Evolutionary conservation across 2,329 filamentous ascomycete species (phyloP).

Genomic region (Trichoderma koningii): DNA sequence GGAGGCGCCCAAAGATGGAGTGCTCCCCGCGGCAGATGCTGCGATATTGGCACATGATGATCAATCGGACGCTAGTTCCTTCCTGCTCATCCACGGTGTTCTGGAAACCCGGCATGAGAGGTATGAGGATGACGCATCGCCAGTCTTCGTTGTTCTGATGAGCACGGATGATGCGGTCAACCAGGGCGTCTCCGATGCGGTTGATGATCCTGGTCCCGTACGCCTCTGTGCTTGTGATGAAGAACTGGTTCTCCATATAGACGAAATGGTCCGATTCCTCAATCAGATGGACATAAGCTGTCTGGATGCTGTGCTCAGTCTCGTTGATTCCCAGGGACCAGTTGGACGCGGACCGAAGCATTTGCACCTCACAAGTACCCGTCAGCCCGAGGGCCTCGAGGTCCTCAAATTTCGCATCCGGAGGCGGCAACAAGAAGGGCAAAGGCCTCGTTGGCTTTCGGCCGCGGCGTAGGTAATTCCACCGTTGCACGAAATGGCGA

Average conservation of each 20-base stretch:
- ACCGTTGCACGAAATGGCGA: conserved; percentile 93
- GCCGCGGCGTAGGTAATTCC: conserved; percentile 94
- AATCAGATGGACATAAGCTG: conserved; percentile 92
- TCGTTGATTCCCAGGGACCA: conserved; percentile 92
- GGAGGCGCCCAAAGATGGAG: conserved; percentile 87
- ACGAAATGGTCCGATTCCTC: conserved; percentile 95
- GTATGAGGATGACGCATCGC: conserved; percentile 87
- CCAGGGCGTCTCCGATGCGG: conserved; percentile 89
- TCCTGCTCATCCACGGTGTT: conserved; percentile 94
- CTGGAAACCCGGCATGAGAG: conserved; percentile 97
- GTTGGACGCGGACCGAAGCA: conserved; percentile 82
- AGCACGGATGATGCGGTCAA: conserved; percentile 86
- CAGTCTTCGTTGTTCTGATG: conserved; percentile 83
- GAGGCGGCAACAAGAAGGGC: conserved; percentile 88
- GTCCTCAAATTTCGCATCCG: conserved; percentile 85
- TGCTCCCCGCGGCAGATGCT: conserved; percentile 92
- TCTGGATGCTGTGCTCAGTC: conserved; percentile 93
- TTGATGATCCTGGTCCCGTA: conserved; percentile 88
- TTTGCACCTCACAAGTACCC: conserved; percentile 95
- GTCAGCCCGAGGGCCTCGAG: conserved; percentile 84
- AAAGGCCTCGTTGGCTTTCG: conserved; percentile 91
- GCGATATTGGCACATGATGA: conserved; percentile 95
- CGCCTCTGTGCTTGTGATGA: conserved; percentile 89
- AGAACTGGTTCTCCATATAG: conserved; percentile 99
- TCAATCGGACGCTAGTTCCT: conserved; percentile 89